Conservation (phyloP, 495 filamentous ascomycete genomes). For the Aspergillus biplanus region DNA sequence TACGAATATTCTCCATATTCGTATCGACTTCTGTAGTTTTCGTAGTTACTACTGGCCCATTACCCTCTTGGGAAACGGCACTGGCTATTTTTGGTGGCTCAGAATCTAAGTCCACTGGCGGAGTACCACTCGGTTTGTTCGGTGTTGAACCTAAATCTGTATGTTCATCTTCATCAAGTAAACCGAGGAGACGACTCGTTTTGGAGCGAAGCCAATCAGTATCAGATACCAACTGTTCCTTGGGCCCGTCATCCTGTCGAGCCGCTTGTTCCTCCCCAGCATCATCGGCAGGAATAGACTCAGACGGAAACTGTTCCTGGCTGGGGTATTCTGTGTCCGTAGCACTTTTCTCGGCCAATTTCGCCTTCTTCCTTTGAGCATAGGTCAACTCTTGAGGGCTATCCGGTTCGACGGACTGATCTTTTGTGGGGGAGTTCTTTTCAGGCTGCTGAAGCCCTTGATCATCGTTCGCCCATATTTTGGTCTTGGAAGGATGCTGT, state of each 20-base stretch:
- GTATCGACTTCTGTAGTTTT: conserved; percentile 32
- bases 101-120: conserved; percentile 28
- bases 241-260: conserved; percentile 30
- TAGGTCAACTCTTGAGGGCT: conserved; percentile 44
- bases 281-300: conserved; percentile 32
- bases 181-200: conserved; percentile 86
- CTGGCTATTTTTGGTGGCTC: conserved; percentile 20
- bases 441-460: conserved; percentile 40
- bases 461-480: conserved; percentile 67
- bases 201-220: conserved; percentile 91
- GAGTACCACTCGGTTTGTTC: conserved; percentile 9
- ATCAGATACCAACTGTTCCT: conserved; percentile 52
- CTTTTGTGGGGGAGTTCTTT: conserved; percentile 26
- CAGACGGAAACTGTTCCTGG: conserved; percentile 18
- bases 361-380: conserved; percentile 47
- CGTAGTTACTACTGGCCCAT: conserved; percentile 23
- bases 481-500: conserved; percentile 67
- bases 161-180: conserved; percentile 70
- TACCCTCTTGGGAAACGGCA: conserved; percentile 1
- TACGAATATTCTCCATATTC: conserved; percentile 49
- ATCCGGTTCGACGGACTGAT: conserved; percentile 30
- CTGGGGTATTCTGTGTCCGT: conserved; percentile 9
- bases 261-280: conserved; percentile 25
- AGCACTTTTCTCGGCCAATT: conserved; percentile 22
- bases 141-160: conserved; percentile 33